Base-by-base conservation (phyloP, 1,139 yeast genomes). In the Diutina neorugosa region DNA sequence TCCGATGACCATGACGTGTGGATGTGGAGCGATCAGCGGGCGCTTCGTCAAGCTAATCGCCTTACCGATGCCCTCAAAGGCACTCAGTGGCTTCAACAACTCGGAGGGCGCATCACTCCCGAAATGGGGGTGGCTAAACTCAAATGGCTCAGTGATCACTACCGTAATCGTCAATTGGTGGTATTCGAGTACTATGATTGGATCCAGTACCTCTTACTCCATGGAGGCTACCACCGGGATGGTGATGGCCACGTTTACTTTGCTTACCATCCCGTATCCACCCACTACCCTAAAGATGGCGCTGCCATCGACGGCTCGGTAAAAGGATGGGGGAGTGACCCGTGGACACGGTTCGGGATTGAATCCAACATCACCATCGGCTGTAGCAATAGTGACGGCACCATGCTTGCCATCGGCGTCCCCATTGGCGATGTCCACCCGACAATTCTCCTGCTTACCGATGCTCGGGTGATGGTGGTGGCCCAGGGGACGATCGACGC, bases 121-220 rank as follows among this genome's bases (percentile, higher is more conserved):
- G 50, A 46, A 9, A 9, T 46, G 19, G 50, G 50, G n/a, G 18
- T 46, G 14, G 37, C 50, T 6, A 46, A 46, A 18, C 27, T 46
- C 9, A 27, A 27, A 8, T 46, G 50, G 50, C 27, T 46, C 14
- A 16, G n/a, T n/a, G 50, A 46, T n/a, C 6, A 46, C 12, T 27
- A 46, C 31, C 50, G 37, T 14, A 23, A 46, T 8, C 50, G 40
- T 2, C 20, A 18, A 6, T 18, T 46, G n/a, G 41, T 46, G 21
- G 50, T 27, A 16, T 46, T 46, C 18, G 50, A 46, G 12, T 46
- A 46, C n/a, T 46, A 25, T 27, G 50, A 46, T 18, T 46, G 50
- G 50, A 46, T 46, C 37, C 21, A n/a, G 8, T 46, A 46, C 21
- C 14, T 46, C 5, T 46, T 46, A 16, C 37, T 25, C 6, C 14